These are phyloP conservation scores for Diutina ranongensis DNA, from an alignment of 1,139 yeast species.

Conservation along the genomic window DNA sequence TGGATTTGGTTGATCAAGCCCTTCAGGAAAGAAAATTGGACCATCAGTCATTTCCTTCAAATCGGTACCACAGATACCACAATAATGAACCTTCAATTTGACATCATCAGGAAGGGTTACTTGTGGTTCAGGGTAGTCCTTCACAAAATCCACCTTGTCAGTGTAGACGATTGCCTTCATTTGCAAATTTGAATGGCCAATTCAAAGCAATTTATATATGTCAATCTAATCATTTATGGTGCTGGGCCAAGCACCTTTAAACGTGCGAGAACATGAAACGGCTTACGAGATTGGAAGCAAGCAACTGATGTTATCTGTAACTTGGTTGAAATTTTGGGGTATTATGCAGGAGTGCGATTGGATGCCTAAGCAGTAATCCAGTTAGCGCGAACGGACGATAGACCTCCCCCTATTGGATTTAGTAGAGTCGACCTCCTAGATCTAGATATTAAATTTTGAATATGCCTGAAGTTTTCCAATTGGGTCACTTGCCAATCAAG, in stretches of 20 bases:
- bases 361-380: no score
- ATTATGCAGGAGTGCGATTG: neutral
- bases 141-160: neutral
- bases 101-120: neutral
- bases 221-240: no score
- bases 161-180: slow-evolving; percentile 2
- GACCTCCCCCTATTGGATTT: no score
- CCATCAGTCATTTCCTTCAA: slow-evolving; percentile 6
- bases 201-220: no score
- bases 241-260: neutral
- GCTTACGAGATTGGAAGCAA: neutral
- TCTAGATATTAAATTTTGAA: neutral
- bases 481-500: slow-evolving; percentile 79
- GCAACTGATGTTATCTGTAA: no score
- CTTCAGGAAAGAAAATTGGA: slow-evolving; percentile 1
- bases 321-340: no score
- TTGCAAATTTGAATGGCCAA: neutral
- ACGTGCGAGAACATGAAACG: neutral
- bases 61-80: slow-evolving; percentile 3
- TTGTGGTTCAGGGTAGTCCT: slow-evolving; percentile 3
- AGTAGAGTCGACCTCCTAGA: slow-evolving; percentile 6
- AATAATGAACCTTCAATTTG: neutral
- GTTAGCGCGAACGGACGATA: no score
- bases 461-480: slow-evolving; percentile 29
- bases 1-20: neutral